Base-by-base conservation (phyloP, 495 filamentous ascomycete species). In the Xylaria cubensis region DNA sequence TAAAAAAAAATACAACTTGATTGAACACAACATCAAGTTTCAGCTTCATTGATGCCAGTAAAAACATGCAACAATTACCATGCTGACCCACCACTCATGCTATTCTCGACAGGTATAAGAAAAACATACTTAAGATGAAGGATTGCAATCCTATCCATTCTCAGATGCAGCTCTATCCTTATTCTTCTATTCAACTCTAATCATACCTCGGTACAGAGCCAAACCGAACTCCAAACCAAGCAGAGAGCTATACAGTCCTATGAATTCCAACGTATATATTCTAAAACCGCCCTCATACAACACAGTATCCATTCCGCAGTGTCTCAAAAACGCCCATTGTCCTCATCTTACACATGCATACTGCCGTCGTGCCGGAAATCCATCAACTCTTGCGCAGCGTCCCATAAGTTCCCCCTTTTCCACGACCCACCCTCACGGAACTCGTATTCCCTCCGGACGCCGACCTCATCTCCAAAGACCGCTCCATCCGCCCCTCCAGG, bases 301-400 rank as follows among this genome's bases (percentile, higher is more conserved):
- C 41, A 8, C 32, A 4, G 24, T 8, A 48, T 17, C 62, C 12
- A 12, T 17, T 13, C 19, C 5, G 4, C 24, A 4, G 15, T 13
- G 10, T 3, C 24, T 0, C 8, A 39, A 34, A 44, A 42, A 46
- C 0, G 41, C n/a, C 24, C 4, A 34, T 1, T 13, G 9, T 64
- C 41, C 24, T 32, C 44, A 32, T 46, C 21, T 29, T 29, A 51
- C 2, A 70, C 53, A 42, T 13, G 10, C 29, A 26, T 53, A 6
- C 32, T 21, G 1, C 32, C 58, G 6, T 15, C 44, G 19, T 42
- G 17, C n/a, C 4, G 41, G 7, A 59, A 34, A 51, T 64, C 67
- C 46, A 78, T 26, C 10, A 77, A 10, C 41, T 74, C 77, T 21
- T 71, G 67, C 19, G 72, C 69, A 53, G 74, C 71, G 7, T 72